phyloP scores from a whole-genome alignment of 2,329 filamentous ascomycete species.

The Fusarium sp. region DNA sequence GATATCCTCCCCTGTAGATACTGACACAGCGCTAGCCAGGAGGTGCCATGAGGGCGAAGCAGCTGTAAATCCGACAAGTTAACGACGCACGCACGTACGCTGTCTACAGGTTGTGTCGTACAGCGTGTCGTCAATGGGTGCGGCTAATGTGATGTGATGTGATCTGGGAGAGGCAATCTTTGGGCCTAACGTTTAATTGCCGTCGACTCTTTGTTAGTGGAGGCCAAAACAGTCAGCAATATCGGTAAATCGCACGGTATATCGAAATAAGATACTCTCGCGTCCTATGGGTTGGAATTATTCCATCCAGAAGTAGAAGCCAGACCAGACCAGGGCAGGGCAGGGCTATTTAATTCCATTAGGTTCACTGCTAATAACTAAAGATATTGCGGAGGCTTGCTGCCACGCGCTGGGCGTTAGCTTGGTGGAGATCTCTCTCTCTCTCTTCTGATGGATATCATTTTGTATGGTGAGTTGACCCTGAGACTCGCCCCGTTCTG shows the following conservation, averaged over 20 bases:
- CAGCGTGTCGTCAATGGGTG: conserved; percentile 12
- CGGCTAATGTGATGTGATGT: conserved; percentile 20
- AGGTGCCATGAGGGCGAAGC: conserved; percentile 8
- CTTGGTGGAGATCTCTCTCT: conserved; percentile 22
- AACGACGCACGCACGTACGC: neutral
- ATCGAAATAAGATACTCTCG: conserved; percentile 11
- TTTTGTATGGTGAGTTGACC: neutral
- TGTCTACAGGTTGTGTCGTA: neutral
- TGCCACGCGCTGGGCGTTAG: conserved; percentile 24
- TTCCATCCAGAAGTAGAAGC: conserved; percentile 13
- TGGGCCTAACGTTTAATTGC: neutral
- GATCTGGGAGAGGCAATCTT: conserved; percentile 16
- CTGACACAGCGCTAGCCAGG: conserved; percentile 37
- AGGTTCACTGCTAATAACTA: neutral
- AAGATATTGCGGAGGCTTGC: conserved; percentile 24
- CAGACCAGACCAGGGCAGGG: conserved; percentile 11
- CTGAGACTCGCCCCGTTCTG: conserved; percentile 18
- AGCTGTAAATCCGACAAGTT: conserved; percentile 14
- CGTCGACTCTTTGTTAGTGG: neutral
- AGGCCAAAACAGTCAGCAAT: conserved; percentile 15
- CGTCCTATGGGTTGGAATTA: conserved; percentile 8
- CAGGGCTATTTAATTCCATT: conserved; percentile 25
- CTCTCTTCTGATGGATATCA: neutral
- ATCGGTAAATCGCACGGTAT: conserved; percentile 26
- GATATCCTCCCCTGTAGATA: conserved; percentile 30